These are phyloP conservation scores for Pulveroboletus sp. DNA, from an alignment of 768 basidiomycete species.

Conservation along the genomic window DNA sequence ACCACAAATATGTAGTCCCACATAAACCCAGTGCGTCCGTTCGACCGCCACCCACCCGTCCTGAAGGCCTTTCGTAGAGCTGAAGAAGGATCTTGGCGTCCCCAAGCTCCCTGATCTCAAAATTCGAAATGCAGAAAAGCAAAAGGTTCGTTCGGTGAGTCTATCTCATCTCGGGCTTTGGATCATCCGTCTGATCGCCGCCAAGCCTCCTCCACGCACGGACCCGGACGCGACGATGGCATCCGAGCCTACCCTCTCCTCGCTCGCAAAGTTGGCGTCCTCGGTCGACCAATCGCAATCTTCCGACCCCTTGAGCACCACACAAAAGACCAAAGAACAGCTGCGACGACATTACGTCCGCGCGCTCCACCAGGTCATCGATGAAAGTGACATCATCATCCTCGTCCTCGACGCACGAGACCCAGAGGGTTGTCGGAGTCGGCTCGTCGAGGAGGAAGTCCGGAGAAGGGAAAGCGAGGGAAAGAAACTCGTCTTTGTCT, in stretches of 20 bases:
- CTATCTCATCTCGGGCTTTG: not conserved
- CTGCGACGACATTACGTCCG: slow-evolving; percentile 71
- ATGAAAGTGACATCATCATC: slow-evolving; percentile 86
- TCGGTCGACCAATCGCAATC: slow-evolving; percentile 15
- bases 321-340: slow-evolving; percentile 62
- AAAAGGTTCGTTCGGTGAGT: slow-evolving; percentile 42
- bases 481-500: slow-evolving; percentile 87
- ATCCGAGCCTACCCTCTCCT: slow-evolving; percentile 64
- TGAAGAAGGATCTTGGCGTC: slow-evolving; percentile 87
- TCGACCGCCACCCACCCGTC: slow-evolving; percentile 2
- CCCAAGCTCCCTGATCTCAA: slow-evolving; percentile 79
- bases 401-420: slow-evolving; percentile 92
- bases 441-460: slow-evolving; percentile 93
- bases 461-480: slow-evolving; percentile 79
- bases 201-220: slow-evolving; percentile 25
- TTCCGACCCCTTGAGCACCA: slow-evolving; percentile 27
- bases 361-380: slow-evolving; percentile 86
- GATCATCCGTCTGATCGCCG: not conserved
- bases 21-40: slow-evolving; percentile 24
- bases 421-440: slow-evolving; percentile 89
- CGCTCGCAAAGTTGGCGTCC: slow-evolving; percentile 51
- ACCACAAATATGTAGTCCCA: slow-evolving; percentile 22
- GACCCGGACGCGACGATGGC: slow-evolving; percentile 66
- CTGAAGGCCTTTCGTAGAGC: slow-evolving; percentile 40
- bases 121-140: slow-evolving; percentile 49